phyloP scores from a whole-genome alignment of 2,329 filamentous ascomycete species.

The Ophiostoma pallidulum region DNA sequence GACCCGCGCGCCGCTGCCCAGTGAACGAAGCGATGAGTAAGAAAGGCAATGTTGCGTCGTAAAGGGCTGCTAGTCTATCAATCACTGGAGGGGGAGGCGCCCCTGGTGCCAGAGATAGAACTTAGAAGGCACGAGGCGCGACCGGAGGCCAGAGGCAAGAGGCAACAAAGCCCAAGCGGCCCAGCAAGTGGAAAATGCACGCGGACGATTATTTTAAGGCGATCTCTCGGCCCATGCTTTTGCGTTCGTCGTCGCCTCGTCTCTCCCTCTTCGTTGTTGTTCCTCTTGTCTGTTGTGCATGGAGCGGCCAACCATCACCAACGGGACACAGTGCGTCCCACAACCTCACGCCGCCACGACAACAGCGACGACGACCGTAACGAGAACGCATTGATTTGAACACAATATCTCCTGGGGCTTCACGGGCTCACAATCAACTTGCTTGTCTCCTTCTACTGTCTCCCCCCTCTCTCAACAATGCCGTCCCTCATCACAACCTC shows the following conservation, averaged over 20 bases:
- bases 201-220: no score
- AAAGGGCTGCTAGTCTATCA: conserved; percentile 1
- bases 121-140: background rate
- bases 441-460: background rate
- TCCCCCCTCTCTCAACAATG: conserved; percentile 12
- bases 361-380: background rate
- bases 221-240: background rate
- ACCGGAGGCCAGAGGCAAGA: no score
- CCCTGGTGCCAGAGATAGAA: no score
- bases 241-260: background rate
- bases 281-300: conserved; percentile 7
- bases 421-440: background rate
- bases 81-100: background rate
- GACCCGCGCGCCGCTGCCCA: background rate
- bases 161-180: no score
- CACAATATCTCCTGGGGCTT: no score
- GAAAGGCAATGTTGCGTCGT: conserved; percentile 3
- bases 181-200: no score
- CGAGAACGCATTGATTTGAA: background rate
- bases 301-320: conserved; percentile 8
- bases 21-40: background rate
- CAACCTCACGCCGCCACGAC: background rate
- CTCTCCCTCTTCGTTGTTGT: background rate
- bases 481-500: conserved; percentile 23
- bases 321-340: conserved; percentile 1